These are phyloP conservation scores for Schizochytrium sp. DNA, from an alignment of 108 stramenopile species.

Conservation along the genomic window DNA sequence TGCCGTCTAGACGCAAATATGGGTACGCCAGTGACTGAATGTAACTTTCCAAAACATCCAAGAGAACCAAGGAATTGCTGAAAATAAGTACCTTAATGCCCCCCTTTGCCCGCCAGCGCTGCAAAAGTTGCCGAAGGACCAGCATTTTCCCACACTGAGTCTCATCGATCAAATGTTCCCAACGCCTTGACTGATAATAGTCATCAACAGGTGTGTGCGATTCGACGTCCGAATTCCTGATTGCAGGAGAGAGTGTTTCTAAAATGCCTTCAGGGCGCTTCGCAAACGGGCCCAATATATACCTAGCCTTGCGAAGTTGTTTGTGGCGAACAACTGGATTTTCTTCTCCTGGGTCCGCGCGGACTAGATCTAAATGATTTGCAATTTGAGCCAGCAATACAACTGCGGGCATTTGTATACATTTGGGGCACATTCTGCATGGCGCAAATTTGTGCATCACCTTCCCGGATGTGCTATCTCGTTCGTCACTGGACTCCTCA, in stretches of 20 bases:
- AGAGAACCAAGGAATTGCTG: constrained; percentile 45
- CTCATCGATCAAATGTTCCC: constrained; percentile 37
- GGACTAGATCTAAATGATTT: constrained; percentile 32
- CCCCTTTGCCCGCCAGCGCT: constrained; percentile 44
- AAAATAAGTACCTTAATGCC: constrained; percentile 58
- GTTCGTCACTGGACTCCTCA: constrained; percentile 11
- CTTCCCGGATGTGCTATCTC: not conserved
- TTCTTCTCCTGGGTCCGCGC: constrained; percentile 27
- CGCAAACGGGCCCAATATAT: not conserved
- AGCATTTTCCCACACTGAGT: constrained; percentile 31
- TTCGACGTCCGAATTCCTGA: too few species aligned
- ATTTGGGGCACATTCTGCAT: constrained; percentile 43
- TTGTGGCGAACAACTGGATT: not conserved
- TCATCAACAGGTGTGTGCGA: not conserved
- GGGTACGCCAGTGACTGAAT: constrained; percentile 36
- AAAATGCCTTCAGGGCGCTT: not conserved
- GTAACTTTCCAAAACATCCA: constrained; percentile 54
- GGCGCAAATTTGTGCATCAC: not conserved
- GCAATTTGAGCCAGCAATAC: constrained; percentile 23
- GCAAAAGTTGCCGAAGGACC: constrained; percentile 43
- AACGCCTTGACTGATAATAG: not conserved
- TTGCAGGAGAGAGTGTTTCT: too few species aligned
- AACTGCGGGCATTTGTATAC: constrained; percentile 14
- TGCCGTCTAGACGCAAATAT: constrained; percentile 30
- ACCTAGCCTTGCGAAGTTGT: not conserved